phyloP scores from a whole-genome alignment of 805 yeast species.

The Candida berthetii region DNA sequence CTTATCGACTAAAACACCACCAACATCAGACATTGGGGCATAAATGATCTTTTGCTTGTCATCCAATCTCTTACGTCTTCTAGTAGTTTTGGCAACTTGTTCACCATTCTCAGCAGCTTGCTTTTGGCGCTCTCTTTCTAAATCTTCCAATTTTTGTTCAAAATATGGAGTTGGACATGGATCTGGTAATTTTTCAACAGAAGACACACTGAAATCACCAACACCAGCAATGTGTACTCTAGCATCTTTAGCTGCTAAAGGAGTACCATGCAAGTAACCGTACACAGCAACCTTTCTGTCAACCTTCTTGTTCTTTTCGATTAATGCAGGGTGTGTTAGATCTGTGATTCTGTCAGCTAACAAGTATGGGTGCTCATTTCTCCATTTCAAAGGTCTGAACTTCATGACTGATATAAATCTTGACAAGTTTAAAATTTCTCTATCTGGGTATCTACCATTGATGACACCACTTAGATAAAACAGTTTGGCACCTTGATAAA shows the following conservation, averaged over 20 bases:
- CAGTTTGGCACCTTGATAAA: slow-evolving; percentile 94
- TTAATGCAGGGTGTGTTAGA: slow-evolving; percentile 82
- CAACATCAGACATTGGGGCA: slow-evolving; percentile 99
- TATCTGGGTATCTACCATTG: slow-evolving; percentile 96
- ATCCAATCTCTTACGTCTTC: slow-evolving; percentile 87
- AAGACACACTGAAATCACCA: slow-evolving; percentile 76
- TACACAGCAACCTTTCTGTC: slow-evolving; percentile 89
- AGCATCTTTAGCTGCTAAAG: slow-evolving; percentile 61
- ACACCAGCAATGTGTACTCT: slow-evolving; percentile 92
- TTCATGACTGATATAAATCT: slow-evolving; percentile 96
- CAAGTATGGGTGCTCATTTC: slow-evolving; percentile 95
- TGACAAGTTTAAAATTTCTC: slow-evolving; percentile 87
- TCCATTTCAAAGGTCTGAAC: slow-evolving; percentile 98
- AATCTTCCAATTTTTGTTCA: slow-evolving; percentile 79
- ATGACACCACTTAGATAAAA: slow-evolving; percentile 93
- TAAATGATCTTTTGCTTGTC: slow-evolving; percentile 91
- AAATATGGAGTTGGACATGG: slow-evolving; percentile 98
- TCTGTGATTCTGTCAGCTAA: slow-evolving; percentile 90
- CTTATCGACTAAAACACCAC: slow-evolving; percentile 93
- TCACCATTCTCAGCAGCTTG: slow-evolving; percentile 59
- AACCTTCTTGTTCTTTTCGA: slow-evolving; percentile 73
- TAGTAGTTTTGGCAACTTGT: slow-evolving; percentile 49
- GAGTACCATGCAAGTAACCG: slow-evolving; percentile 94
- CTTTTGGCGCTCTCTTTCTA: slow-evolving; percentile 68
- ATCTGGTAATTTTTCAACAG: slow-evolving; percentile 88